Base-by-base conservation (phyloP, 1,284 basidiomycete species). In the Takashimella tepidaria region DNA sequence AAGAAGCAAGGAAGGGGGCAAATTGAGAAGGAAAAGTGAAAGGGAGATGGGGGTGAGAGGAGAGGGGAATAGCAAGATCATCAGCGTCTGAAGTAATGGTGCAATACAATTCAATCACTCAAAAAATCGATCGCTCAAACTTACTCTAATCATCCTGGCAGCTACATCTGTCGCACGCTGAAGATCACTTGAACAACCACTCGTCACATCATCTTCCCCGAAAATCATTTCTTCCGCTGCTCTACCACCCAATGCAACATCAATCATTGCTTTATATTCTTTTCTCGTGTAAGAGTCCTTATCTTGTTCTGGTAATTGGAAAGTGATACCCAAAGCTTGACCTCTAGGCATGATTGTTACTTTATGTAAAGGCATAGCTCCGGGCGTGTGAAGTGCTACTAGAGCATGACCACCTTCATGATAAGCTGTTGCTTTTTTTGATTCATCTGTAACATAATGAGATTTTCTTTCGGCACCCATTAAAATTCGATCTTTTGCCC, bases 331-430 rank as follows among this genome's bases (percentile, higher is more conserved):
- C 31, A 96, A 81, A 19, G 91, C 87, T 66, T 92, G 89, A 26
- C 92, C 92, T 64, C 93, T 86, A 47, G 92, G 92, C 57, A 97
- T 84, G 74, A 92, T 93, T 19, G 92, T 97, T 23, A 95, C 92
- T 79, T 93, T 96, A 75, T 97, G 92, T 60, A 97, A 76, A 25
- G 92, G 92, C 82, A 92, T 90, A 24, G 92, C 90, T 51, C 92
- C 92, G 56, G 89, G 83, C 0, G 93, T 96, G 70, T 91, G 91
- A 37, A 96, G 76, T 5, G 92, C 90, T 20, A 91, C 84, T 21
- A 97, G 82, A 16, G 92, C 91, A 74, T 96, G 92, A 8, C 92
- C 92, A 58, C 90, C 92, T 81, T 97, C 92, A 74, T 97, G 93
- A 76, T 95, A 96, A 5, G 93, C 93, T 0, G 92, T 96, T 54